Base-by-base conservation (phyloP, 768 basidiomycete genomes). In the Boletales sp. region DNA sequence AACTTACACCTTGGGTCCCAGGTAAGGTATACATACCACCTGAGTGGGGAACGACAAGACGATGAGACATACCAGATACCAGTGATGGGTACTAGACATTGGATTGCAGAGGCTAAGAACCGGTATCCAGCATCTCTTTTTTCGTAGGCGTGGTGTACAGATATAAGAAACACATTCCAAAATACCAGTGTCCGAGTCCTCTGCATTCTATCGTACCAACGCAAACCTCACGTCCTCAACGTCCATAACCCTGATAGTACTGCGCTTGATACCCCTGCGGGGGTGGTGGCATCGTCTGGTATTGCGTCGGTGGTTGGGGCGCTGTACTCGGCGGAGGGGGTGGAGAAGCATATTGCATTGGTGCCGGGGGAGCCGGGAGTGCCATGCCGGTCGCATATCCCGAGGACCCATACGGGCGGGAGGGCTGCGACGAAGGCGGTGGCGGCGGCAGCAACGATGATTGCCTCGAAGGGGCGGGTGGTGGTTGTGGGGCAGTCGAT, bases 221-320 rank as follows among this genome's bases (percentile, higher is more conserved):
- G 21, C 41, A 44, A 5, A 15, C 12, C 25, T 15, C 4, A 8
- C 14, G 19, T 33, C 33, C 41, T 61, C 51, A 69, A 25, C 64
- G 62, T 34, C 61, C 49, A 48, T 68, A 71, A n/a, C 60, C 59
- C 44, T 60, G 66, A 53, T 73, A 65, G 39, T 64, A 58, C 34
- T 65, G 59, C 7, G 53, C 15, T 19, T 57, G 49, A 54, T 67
- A 66, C 0, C 63, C 62, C 32, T 71, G 65, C 30, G 70, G 59
- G 11, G 64, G 67, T 14, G 70, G 69, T 13, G 59, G 61, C 40
- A 60, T 56, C 21, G 50, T 42, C 34, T 67, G 67, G 49, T 70
- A 59, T 21, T 63, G 66, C 28, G 58, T 54, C 11, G 53, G 56
- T 5, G 56, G 57, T 37, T 54, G 65, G 13, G 62, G 37, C 2